A percentile compares a stretch with the other conserved stretches of the same genome.
These are phyloP conservation scores for Xerocomus subilludens DNA, from an alignment of 1,284 basidiomycete species.

Conservation along the genomic window DNA sequence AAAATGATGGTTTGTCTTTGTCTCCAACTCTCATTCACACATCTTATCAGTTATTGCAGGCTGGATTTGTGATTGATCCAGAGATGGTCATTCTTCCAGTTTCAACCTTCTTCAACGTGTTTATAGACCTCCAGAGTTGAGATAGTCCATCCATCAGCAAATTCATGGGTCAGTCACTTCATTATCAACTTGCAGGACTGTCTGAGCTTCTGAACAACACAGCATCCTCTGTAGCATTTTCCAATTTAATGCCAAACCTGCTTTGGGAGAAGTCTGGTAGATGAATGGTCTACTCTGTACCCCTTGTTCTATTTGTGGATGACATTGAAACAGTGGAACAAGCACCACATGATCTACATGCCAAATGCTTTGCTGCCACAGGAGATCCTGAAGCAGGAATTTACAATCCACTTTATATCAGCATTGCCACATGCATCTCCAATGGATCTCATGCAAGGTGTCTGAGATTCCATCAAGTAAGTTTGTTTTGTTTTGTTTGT, in stretches of 20 bases:
- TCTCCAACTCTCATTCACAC: neutral
- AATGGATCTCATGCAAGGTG: slow-evolving; percentile 43
- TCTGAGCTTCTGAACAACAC: neutral
- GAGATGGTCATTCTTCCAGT: slow-evolving; percentile 23
- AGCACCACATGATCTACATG: slow-evolving; percentile 49
- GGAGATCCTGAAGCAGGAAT: slow-evolving; percentile 46
- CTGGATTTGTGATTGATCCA: slow-evolving; percentile 26
- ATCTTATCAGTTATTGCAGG: slow-evolving; percentile 27
- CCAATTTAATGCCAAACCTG: slow-evolving; percentile 34
- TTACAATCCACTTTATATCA: slow-evolving; percentile 44
- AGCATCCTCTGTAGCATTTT: neutral
- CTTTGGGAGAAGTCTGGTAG: slow-evolving; percentile 7
- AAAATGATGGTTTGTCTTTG: slow-evolving; percentile 26
- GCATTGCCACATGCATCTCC: slow-evolving; percentile 48
- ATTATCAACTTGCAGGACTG: neutral
- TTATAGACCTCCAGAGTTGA: slow-evolving; percentile 13
- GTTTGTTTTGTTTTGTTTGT: neutral
- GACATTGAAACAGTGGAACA: slow-evolving; percentile 56
- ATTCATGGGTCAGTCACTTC: slow-evolving; percentile 14
- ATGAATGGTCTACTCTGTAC: slow-evolving; percentile 38
- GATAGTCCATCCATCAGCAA: neutral
- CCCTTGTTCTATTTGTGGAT: slow-evolving; percentile 50
- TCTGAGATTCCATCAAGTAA: slow-evolving; percentile 43
- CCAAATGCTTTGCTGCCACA: slow-evolving; percentile 38
- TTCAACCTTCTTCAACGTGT: slow-evolving; percentile 29